These are phyloP conservation scores for Corylus avellana DNA, from an alignment of 306 rosid genomes.

Conservation along the genomic window DNA sequence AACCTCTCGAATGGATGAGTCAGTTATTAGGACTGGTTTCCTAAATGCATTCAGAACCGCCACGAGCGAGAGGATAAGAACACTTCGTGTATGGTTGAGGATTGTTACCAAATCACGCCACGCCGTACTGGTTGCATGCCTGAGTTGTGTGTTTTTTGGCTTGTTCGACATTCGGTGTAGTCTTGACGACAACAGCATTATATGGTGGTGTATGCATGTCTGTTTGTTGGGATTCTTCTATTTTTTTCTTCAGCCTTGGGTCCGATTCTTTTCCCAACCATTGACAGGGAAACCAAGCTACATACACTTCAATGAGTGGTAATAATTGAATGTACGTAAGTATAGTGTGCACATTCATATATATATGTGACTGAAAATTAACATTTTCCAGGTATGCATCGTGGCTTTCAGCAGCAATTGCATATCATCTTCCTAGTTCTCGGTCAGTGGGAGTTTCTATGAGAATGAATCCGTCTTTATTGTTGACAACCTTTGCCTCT, in stretches of 20 bases:
- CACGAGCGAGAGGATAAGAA: neutral
- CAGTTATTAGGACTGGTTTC: too few relatives aligned
- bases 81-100: too few relatives aligned
- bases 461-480: slow-evolving; percentile 85
- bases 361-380: too few relatives aligned
- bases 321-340: slow-evolving; percentile 30
- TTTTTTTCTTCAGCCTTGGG: slow-evolving; percentile 72
- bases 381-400: slow-evolving; percentile 62
- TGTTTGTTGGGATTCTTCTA: slow-evolving; percentile 86
- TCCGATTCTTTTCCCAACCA: slow-evolving; percentile 51
- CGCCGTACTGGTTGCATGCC: slow-evolving; percentile 79
- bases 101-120: slow-evolving; percentile 64
- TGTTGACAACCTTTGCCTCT: slow-evolving; percentile 69
- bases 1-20: too few relatives aligned
- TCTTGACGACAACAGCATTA: slow-evolving; percentile 76
- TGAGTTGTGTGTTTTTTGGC: slow-evolving; percentile 82
- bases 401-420: slow-evolving; percentile 86
- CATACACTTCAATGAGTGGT: slow-evolving; percentile 89
- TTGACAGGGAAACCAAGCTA: slow-evolving; percentile 90
- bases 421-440: slow-evolving; percentile 94
- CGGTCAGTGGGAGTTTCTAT: slow-evolving; percentile 92
- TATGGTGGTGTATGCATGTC: slow-evolving; percentile 90
- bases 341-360: too few relatives aligned
- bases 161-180: slow-evolving; percentile 82
- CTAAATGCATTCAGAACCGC: too few relatives aligned